A percentile compares a stretch with the other conserved stretches of the same genome.
phyloP scores from a whole-genome alignment of 768 basidiomycete genomes.

The Psilocybe cubensis region DNA sequence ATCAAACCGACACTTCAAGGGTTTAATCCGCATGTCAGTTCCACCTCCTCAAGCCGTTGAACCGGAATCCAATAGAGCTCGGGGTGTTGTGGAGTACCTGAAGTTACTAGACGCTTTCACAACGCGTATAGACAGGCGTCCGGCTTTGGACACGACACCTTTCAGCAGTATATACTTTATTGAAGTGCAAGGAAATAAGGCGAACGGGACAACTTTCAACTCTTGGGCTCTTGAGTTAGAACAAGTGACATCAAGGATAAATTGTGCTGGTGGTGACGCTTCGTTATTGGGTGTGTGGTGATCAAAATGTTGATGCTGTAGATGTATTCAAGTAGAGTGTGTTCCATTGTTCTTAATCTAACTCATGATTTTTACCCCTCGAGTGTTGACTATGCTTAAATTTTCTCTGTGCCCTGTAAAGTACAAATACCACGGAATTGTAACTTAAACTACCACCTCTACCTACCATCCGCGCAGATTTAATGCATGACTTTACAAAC shows the following conservation, averaged over 20 bases:
- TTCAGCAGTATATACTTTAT: slow-evolving; percentile 69
- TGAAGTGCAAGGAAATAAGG: slow-evolving; percentile 46
- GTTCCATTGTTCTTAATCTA: no score
- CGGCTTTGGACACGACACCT: slow-evolving; percentile 44
- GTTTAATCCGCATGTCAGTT: slow-evolving; percentile 33
- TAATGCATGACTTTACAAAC: no score
- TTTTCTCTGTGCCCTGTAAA: no score
- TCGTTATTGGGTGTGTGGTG: slow-evolving; percentile 57
- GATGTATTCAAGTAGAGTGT: no score
- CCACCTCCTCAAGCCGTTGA: slow-evolving; percentile 6
- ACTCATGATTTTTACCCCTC: no score
- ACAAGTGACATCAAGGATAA: slow-evolving; percentile 36
- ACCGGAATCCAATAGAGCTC: slow-evolving; percentile 6
- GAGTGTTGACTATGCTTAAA: no score
- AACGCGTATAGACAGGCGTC: slow-evolving; percentile 67
- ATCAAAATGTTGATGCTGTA: no score
- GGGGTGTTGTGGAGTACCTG: slow-evolving; percentile 32
- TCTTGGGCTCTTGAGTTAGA: slow-evolving; percentile 39
- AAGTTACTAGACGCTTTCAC: slow-evolving; percentile 44
- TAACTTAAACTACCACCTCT: no score
- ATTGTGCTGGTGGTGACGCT: slow-evolving; percentile 36
- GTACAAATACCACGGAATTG: no score
- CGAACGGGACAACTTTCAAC: slow-evolving; percentile 7
- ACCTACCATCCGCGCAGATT: no score
- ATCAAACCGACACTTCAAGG: slow-evolving; percentile 23